These are phyloP conservation scores for Penicillium hordei DNA, from an alignment of 2,329 filamentous ascomycete species.

Conservation along the genomic window DNA sequence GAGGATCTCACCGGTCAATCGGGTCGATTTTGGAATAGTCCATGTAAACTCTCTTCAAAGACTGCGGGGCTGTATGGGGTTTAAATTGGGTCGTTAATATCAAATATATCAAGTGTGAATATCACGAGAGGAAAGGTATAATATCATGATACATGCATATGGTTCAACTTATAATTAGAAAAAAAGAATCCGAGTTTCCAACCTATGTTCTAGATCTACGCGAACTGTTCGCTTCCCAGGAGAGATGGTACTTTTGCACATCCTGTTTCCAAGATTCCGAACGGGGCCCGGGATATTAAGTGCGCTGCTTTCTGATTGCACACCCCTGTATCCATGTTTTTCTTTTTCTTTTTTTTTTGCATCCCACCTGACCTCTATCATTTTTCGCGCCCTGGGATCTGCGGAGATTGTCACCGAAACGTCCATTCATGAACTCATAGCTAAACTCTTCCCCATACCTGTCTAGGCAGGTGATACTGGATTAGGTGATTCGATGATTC, in stretches of 20 bases:
- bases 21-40: not conserved
- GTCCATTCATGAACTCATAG: not conserved
- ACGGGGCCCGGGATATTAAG: not conserved
- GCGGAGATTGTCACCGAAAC: not conserved
- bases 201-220: slow-evolving; percentile 4
- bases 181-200: not conserved
- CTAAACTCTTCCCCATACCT: not conserved
- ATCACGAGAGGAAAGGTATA: not conserved
- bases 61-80: not conserved
- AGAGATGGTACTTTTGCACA: slow-evolving; percentile 8
- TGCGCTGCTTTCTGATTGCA: not conserved
- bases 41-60: not conserved
- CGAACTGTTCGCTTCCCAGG: slow-evolving; percentile 2
- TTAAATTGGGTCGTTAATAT: not conserved
- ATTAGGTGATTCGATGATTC: not conserved
- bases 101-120: not conserved
- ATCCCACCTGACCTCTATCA: slow-evolving; percentile 3
- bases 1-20: not conserved
- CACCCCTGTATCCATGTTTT: not conserved
- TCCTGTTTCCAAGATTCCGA: not conserved
- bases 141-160: not conserved
- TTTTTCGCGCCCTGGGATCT: slow-evolving; percentile 1
- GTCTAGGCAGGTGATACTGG: slow-evolving; percentile 7
- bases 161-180: not conserved
- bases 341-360: not conserved